A percentile compares a stretch with the other conserved stretches of the same genome.
phyloP scores from a whole-genome alignment of 768 basidiomycete species.

The Mycena albidolilacea region DNA sequence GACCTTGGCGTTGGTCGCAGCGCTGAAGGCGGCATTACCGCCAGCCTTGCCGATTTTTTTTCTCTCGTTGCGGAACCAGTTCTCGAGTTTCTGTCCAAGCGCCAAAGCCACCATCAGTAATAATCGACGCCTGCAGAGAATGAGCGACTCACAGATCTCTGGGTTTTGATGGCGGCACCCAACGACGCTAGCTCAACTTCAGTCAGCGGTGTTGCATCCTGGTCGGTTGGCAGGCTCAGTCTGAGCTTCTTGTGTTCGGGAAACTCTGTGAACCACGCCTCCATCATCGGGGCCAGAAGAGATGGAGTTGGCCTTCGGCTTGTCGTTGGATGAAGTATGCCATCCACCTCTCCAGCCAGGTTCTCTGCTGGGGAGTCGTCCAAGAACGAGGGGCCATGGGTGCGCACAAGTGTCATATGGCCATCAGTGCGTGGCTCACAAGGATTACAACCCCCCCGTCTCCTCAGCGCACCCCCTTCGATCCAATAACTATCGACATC shows the following conservation, averaged over 20 bases:
- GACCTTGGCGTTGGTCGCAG: not conserved
- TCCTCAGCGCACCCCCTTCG: no score
- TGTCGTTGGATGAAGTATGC: slow-evolving; percentile 13
- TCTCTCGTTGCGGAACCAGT: slow-evolving; percentile 6
- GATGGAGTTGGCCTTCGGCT: slow-evolving; percentile 5
- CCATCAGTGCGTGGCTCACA: no score
- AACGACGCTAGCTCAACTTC: not conserved
- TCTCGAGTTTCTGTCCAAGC: slow-evolving; percentile 1
- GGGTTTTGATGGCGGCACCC: not conserved
- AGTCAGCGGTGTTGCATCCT: not conserved
- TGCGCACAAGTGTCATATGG: no score
- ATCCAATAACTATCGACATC: no score
- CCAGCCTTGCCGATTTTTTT: not conserved
- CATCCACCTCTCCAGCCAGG: not conserved
- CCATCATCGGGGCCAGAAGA: slow-evolving; percentile 12
- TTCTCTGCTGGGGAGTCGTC: not conserved
- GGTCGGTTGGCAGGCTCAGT: not conserved
- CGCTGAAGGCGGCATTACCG: no score
- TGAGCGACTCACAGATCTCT: not conserved
- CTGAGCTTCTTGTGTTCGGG: not conserved
- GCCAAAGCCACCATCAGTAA: not conserved
- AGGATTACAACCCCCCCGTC: no score
- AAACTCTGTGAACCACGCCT: not conserved
- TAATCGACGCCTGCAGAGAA: not conserved
- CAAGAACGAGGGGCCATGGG: slow-evolving; percentile 7